Evolutionary conservation across 352 stramenopile species (phyloP).

Genomic region (Pythium dissotocum): DNA sequence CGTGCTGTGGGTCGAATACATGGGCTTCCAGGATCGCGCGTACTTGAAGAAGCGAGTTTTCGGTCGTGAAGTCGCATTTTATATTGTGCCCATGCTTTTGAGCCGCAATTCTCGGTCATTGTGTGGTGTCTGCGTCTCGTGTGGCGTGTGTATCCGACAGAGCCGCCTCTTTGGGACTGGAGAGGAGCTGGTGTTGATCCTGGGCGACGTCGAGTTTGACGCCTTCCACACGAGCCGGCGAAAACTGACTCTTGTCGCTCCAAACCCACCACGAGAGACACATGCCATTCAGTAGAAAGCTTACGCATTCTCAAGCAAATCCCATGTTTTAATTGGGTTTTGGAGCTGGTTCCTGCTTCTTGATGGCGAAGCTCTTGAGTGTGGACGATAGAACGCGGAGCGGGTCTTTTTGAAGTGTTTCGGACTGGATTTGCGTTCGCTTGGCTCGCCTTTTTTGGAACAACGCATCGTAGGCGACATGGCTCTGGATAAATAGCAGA

Average conservation of each 20-base stretch:
- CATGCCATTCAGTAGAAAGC: not conserved
- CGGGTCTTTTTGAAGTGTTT: not conserved
- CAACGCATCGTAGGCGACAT: slow-evolving; percentile 25
- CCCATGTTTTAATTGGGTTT: not conserved
- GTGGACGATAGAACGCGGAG: not conserved
- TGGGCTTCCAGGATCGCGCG: not conserved
- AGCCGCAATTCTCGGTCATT: not conserved
- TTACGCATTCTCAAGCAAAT: not conserved
- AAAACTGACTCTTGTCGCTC: not conserved
- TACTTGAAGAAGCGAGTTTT: not conserved
- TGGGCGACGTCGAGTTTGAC: not conserved
- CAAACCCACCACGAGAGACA: not conserved
- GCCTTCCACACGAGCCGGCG: not conserved
- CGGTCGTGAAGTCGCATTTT: not conserved
- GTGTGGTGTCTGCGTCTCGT: not conserved
- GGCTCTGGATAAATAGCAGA: slow-evolving; percentile 29
- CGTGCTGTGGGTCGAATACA: not conserved
- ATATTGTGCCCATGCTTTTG: not conserved
- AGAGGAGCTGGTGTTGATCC: not conserved
- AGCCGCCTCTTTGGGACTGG: not conserved
- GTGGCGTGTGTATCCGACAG: not conserved
- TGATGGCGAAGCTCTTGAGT: not conserved
- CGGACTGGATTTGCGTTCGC: not conserved
- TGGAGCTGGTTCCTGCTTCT: not conserved
- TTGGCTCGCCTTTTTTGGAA: not conserved